Conservation (phyloP, 2,329 filamentous ascomycete genomes). For the Helotiales sp. region DNA sequence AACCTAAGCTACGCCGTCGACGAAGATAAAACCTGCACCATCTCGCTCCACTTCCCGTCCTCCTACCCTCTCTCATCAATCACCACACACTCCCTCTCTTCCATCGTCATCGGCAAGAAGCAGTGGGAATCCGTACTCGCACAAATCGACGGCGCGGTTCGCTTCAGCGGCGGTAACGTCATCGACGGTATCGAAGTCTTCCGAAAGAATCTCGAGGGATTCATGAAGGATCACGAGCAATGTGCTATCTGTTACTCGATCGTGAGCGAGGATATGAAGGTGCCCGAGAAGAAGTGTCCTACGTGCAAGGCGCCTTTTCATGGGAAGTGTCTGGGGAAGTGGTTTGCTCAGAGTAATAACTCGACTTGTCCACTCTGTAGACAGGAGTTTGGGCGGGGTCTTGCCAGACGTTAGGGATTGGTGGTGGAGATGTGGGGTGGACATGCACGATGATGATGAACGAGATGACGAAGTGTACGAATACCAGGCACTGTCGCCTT, state of each 20-base stretch:
- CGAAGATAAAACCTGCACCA: constrained; percentile 73
- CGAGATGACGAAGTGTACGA: too few relatives aligned
- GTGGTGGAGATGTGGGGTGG: not conserved
- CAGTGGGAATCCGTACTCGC: constrained; percentile 93
- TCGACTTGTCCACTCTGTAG: constrained; percentile 91
- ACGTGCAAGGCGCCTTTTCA: constrained; percentile 97
- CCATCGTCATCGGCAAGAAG: constrained; percentile 84
- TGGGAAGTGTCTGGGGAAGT: constrained; percentile 85
- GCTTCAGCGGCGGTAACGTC: constrained; percentile 79
- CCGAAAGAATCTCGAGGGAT: constrained; percentile 81
- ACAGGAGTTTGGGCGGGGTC: not conserved
- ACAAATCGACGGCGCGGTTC: constrained; percentile 88
- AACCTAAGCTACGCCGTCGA: constrained; percentile 85
- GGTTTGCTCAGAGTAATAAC: constrained; percentile 93
- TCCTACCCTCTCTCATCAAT: constrained; percentile 83
- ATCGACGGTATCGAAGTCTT: constrained; percentile 86
- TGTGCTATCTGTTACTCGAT: constrained; percentile 98
- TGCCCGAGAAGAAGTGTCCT: constrained; percentile 86
- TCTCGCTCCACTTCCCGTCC: constrained; percentile 76
- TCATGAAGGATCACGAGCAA: constrained; percentile 89
- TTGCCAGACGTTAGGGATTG: not conserved
- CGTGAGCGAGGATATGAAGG: constrained; percentile 81
- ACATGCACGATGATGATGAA: too few relatives aligned
- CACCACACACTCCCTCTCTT: constrained; percentile 72
- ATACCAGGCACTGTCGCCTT: too few relatives aligned